A percentile compares a stretch with the other conserved stretches of the same genome.
phyloP scores from a whole-genome alignment of 306 rosid genomes.

The Ceratonia siliqua region DNA sequence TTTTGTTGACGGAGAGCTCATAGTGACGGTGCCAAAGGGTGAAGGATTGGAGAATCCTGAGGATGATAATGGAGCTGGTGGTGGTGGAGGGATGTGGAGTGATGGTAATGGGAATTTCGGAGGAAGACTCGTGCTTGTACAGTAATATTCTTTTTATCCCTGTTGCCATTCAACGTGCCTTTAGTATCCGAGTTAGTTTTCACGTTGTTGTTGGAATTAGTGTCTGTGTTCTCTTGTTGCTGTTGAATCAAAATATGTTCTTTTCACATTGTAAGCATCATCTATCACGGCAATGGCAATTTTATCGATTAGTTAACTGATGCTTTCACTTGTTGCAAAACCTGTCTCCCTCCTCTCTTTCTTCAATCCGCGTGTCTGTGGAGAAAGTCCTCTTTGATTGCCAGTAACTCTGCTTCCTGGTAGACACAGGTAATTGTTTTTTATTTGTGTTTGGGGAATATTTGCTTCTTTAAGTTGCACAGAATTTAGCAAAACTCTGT shows the following conservation, averaged over 20 bases:
- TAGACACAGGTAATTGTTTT: background rate
- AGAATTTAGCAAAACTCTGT: background rate
- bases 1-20: slow-evolving; percentile 63
- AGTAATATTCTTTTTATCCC: slow-evolving; percentile 35
- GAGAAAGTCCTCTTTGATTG: background rate
- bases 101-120: slow-evolving; percentile 53
- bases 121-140: slow-evolving; percentile 79
- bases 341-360: background rate
- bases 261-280: background rate
- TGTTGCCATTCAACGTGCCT: slow-evolving; percentile 8
- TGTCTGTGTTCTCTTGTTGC: slow-evolving; percentile 8
- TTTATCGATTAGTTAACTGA: background rate
- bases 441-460: slow-evolving; percentile 55
- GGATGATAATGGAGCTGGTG: slow-evolving; percentile 36
- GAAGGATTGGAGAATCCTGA: slow-evolving; percentile 41
- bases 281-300: background rate
- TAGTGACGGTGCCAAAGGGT: slow-evolving; percentile 77
- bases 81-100: slow-evolving; percentile 46
- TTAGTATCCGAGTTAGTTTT: slow-evolving; percentile 30
- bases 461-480: background rate
- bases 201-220: slow-evolving; percentile 22
- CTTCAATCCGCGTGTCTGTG: background rate
- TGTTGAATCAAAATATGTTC: slow-evolving; percentile 10
- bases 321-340: background rate
- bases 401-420: background rate